Evolutionary conservation across 2,329 filamentous ascomycete genomes (phyloP), one percentile per base, ranked within the genome.

Genomic region (Xylariaceae sp.): DNA sequence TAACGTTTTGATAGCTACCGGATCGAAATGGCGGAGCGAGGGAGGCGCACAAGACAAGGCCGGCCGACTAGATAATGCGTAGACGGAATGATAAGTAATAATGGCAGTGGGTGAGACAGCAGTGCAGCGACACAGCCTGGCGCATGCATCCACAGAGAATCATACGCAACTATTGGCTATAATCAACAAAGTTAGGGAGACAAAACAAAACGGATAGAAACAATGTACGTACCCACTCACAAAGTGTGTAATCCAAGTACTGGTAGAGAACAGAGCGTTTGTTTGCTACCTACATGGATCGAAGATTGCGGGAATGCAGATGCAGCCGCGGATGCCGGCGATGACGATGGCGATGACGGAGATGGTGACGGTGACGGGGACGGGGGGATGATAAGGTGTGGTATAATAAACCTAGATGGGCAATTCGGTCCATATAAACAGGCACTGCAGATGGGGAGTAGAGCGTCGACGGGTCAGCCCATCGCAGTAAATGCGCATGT

Each of bases 101-200:
- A 40, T 26, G 21, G 18, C 37, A 40, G n/a, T 18, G 21, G 46
- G 40, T 51, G 41, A 53, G 42, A 56, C 46, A 49, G 18, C 36
- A 53, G 30, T n/a, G 40, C 12, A 49, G 45, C 32, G 18, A 49
- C 39, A 58, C 16, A 34, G 26, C n/a, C n/a, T n/a, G n/a, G 49
- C 49, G 48, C 44, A 53, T 49, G 50, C 44, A 54, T 41, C 18
- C 16, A n/a, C 13, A 32, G 22, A 39, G 16, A 16, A 40, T 44
- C 37, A 54, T 32, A 34, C 19, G 29, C 13, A n/a, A 47, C 44
- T 49, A 51, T 51, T 49, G 49, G 32, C 16, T 15, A 47, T 19
- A 22, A 39, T 4, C 7, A 16, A 40, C 19, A 41, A 39, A 47
- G 45, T 40, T 34, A 58, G 53, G 46, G 45, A 56, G 41, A 49